Conservation (phyloP, 2,329 filamentous ascomycete genomes). For the Arthroderma uncinatum region DNA sequence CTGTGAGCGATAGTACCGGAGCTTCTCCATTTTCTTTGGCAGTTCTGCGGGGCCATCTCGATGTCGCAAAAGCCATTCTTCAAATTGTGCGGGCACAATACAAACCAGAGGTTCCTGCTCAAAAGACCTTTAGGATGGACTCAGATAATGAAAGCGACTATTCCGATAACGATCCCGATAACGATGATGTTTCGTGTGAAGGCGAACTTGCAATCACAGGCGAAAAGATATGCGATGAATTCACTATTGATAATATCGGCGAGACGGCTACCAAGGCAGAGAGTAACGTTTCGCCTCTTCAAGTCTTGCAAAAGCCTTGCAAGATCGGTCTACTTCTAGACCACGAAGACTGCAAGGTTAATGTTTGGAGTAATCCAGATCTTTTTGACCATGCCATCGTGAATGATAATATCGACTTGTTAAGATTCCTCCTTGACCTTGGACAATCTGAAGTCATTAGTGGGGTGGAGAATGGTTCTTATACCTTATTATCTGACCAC, state of each 20-base stretch:
- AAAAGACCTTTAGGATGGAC: conserved; percentile 24
- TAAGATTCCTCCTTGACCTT: conserved; percentile 50
- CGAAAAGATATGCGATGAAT: conserved; percentile 2
- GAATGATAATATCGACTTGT: conserved; percentile 43
- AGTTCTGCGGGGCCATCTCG: conserved; percentile 52
- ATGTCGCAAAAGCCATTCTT: conserved; percentile 54
- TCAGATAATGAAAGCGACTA: not conserved
- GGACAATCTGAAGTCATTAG: conserved; percentile 19
- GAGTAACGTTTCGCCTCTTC: conserved; percentile 47
- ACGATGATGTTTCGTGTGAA: not conserved
- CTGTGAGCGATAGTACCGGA: conserved; percentile 42
- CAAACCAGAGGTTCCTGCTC: conserved; percentile 31
- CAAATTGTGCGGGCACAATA: conserved; percentile 62
- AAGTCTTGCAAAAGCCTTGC: conserved; percentile 38
- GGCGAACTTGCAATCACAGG: not conserved
- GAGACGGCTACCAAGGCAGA: conserved; percentile 58
- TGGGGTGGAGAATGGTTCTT: conserved; percentile 1
- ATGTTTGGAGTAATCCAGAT: not conserved
- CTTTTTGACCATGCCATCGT: conserved; percentile 35
- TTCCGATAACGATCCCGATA: no score
- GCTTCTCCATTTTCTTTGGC: conserved; percentile 59
- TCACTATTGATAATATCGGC: conserved; percentile 63
- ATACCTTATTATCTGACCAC: not conserved
- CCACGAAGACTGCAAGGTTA: not conserved
- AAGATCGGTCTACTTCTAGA: conserved; percentile 21